Evolutionary conservation across 306 rosid species (phyloP), one percentile per base, ranked within the genome.

Genomic region (Pyrus betulifolia): DNA sequence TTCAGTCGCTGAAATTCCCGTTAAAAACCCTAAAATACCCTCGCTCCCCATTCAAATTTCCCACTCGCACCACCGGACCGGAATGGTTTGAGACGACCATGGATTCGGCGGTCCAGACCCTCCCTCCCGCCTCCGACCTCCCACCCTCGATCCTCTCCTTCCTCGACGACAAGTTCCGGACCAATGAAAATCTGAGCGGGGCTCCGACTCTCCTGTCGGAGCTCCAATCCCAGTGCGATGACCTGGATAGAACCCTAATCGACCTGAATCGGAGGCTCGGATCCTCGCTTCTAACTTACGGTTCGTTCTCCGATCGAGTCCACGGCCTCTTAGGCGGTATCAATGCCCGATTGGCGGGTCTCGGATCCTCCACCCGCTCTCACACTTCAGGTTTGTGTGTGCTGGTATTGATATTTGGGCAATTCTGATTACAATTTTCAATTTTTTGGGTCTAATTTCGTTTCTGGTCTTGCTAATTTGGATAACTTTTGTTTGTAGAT

Each of bases 201-300:
- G 87, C 94, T 79, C 49, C 93, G 55, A 71, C 18, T 68, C 82
- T 90, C 67, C 86, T 84, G 0, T 30, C 84, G 76, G 93, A 93
- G 79, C 94, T 93, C 74, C 86, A 81, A 80, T 59, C 76, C 49
- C 90, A 84, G 76, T 89, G 91, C 84, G 80, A 65, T 60, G 86
- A 87, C 70, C 78, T 94, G 86, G 94, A 87, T 86, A 91, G 77
- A 64, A 71, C 84, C 72, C 81, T 91, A 28, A 14, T 78, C 62
- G 86, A 87, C 67, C 88, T 90, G 77, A 86, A 90, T 77, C 88
- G 79, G 68, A 78, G 83, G 54, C 96, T 94, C 5, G 89, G 85
- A 73, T 83, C 72, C 8, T 79, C 84, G 64, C 89, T 90, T 27
- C 79, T 84, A 2, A 85, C 89, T 27, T 89, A 90, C 82, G 81